phyloP scores from a whole-genome alignment of 805 yeast genomes.

The Metschnikowia rubicola region DNA sequence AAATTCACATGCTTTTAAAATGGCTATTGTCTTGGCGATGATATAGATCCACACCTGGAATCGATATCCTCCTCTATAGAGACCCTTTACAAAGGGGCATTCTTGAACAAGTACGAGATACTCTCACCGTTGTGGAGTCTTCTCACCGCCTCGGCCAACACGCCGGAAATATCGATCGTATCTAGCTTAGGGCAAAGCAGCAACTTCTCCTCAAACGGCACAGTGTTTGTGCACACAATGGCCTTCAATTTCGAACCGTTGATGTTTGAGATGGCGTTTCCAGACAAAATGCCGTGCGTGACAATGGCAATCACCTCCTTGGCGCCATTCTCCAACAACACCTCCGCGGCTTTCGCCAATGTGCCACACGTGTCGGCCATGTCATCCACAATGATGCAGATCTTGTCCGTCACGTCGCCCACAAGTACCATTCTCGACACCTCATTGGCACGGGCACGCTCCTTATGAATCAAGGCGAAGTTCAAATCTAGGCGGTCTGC shows the following conservation, averaged over 20 bases:
- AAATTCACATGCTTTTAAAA: too few relatives aligned
- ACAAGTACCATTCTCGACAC: constrained; percentile 82
- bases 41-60: too few relatives aligned
- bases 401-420: constrained; percentile 75
- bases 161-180: constrained; percentile 67
- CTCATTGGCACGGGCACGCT: constrained; percentile 79
- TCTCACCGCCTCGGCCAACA: constrained; percentile 77
- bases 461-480: constrained; percentile 83
- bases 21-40: too few relatives aligned
- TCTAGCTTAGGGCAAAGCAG: constrained; percentile 59
- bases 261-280: constrained; percentile 68
- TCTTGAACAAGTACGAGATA: constrained; percentile 71
- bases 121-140: constrained; percentile 87
- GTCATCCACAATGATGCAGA: constrained; percentile 78
- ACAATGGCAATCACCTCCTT: constrained; percentile 75
- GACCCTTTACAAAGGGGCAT: constrained; percentile 43
- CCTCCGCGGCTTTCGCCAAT: constrained; percentile 76
- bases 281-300: constrained; percentile 77
- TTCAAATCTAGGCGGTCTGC: constrained; percentile 77
- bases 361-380: constrained; percentile 93
- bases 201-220: constrained; percentile 68
- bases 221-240: constrained; percentile 77
- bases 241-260: constrained; percentile 64
- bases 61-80: too few relatives aligned
- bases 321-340: constrained; percentile 64